Percentiles rank a stretch among this genome's conserved stretches.
Conservation (phyloP, 1,284 basidiomycete species). For the Hymenochaete sp. region DNA sequence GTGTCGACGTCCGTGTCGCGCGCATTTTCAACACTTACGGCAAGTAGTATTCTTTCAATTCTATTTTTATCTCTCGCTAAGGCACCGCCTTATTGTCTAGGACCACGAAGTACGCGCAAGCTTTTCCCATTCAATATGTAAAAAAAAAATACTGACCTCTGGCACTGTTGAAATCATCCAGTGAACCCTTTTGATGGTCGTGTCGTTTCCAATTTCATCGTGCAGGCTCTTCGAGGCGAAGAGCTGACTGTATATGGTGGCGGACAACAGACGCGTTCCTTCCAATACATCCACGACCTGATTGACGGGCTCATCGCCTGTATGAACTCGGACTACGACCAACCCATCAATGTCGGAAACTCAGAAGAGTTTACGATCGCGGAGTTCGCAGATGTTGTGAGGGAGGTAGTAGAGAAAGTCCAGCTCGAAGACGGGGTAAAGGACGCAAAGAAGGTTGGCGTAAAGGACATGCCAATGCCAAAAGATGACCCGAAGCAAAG, state of each 20-base stretch:
- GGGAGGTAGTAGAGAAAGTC: constrained; percentile 84
- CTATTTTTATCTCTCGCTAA: neutral
- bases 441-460: constrained; percentile 50
- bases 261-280: constrained; percentile 90
- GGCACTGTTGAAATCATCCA: no score
- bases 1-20: constrained; percentile 90
- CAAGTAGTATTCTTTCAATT: constrained; percentile 21
- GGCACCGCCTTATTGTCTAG: constrained; percentile 3
- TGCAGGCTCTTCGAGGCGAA: constrained; percentile 91
- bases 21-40: constrained; percentile 94
- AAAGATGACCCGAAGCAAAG: constrained; percentile 93
- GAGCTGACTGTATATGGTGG: constrained; percentile 98
- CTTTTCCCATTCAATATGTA: neutral
- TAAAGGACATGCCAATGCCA: constrained; percentile 81
- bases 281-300: constrained; percentile 87
- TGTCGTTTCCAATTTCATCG: constrained; percentile 97
- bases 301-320: constrained; percentile 79
- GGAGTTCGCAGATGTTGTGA: constrained; percentile 82
- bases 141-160: no score
- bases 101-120: constrained; percentile 21
- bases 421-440: constrained; percentile 71
- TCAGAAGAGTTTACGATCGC: constrained; percentile 91
- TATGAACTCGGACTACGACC: constrained; percentile 87
- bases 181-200: constrained; percentile 97
- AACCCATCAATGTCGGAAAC: constrained; percentile 94